Evolutionary conservation across 305 asterid genomes (phyloP).

Genomic region (Euphrasia arctica): DNA sequence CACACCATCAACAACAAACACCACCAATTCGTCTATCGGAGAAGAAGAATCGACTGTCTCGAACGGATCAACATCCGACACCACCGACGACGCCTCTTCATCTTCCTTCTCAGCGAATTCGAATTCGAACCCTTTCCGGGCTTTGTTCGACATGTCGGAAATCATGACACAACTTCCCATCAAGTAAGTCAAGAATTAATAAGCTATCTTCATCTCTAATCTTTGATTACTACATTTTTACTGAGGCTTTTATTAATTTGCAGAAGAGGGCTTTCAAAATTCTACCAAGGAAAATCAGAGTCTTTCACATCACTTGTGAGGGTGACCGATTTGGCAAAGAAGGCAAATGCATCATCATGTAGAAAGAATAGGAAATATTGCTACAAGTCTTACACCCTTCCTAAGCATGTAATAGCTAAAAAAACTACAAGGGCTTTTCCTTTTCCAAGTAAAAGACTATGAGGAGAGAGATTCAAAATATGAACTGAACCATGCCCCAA

Average conservation of each 20-base stretch:
- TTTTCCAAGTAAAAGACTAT: constrained; percentile 27
- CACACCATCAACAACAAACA: constrained; percentile 30
- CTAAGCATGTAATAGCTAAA: constrained; percentile 54
- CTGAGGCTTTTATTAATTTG: constrained; percentile 17
- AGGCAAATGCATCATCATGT: constrained; percentile 25
- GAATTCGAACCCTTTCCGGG: constrained; percentile 16
- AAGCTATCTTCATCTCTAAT: not conserved
- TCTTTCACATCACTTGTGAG: constrained; percentile 64
- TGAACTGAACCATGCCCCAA: not conserved
- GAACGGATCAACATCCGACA: constrained; percentile 37
- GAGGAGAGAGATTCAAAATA: constrained; percentile 24
- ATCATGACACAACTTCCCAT: constrained; percentile 75
- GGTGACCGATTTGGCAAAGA: constrained; percentile 68
- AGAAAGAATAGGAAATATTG: constrained; percentile 48
- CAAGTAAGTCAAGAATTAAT: constrained; percentile 47
- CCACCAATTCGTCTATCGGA: constrained; percentile 28
- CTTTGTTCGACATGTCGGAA: constrained; percentile 50
- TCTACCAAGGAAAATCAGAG: constrained; percentile 73
- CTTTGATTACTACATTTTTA: no score
- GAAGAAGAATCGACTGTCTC: constrained; percentile 54
- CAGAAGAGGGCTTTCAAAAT: constrained; percentile 86
- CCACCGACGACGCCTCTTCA: constrained; percentile 54
- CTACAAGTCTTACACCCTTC: constrained; percentile 50
- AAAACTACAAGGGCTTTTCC: constrained; percentile 34
- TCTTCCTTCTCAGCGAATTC: constrained; percentile 35